Base-by-base conservation (phyloP, 805 yeast species). In the Phaffomyces opuntiae region DNA sequence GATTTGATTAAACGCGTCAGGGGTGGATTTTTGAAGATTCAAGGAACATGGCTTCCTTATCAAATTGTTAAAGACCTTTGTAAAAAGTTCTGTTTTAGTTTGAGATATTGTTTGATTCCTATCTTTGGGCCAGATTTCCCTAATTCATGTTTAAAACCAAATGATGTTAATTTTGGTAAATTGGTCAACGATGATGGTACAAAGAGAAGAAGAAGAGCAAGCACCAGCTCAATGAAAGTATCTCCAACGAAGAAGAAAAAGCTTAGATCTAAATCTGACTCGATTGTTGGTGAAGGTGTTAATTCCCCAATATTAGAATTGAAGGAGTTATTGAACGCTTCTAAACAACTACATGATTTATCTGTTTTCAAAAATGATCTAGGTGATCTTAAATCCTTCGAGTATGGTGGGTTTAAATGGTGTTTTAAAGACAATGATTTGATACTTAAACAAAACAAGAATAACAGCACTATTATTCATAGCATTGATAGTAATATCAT, bases 11-110 rank as follows among this genome's bases (percentile, higher is more conserved):
- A 78, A 55, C 75, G 96, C 42, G 87, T 89, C 14, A 70, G 96
- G 45, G 97, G 97, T 40, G 97, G 96, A 3, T 87, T 80, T 56
- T 73, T 89, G 52, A 88, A 88, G 68, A 87, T 90, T 53, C 97
- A 89, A 66, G 97, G 97, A 5, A 87, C 96, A 9, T 90, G 96
- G 96, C 66, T 88, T 36, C 91, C 96, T 2, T 83, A 66, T 57
- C 75, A 74, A 9, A 69, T 85, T 42, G 88, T 95, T 24, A 73
- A 72, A 49, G 66, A 75, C 31, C 67, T 89, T 44, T 91, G 96
- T 4, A 63, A 77, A 32, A 75, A 83, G 43, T 85, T 88, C 55
- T 86, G 95, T 66, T 88, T 76, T 63, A 78, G 81, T 46, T 83
- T 89, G 39, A 70, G 96, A 47, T 84, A 70, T 60, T 78, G 85